phyloP scores from a whole-genome alignment of 148 eudicot genomes.

The Fallopia convolvulus region DNA sequence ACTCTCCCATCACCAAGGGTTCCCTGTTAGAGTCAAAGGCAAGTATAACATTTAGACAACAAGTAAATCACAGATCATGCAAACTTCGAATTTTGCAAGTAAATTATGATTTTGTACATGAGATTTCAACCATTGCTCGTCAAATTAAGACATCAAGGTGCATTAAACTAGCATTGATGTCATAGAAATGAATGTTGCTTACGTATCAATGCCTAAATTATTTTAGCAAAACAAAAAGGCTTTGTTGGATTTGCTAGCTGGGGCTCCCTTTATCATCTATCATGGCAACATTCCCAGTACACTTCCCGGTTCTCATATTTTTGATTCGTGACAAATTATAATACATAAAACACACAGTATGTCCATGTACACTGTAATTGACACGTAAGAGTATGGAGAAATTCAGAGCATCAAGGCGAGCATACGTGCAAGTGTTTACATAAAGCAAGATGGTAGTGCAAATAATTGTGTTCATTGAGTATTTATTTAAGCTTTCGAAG shows the following conservation, averaged over 20 bases:
- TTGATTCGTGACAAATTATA: too few relatives aligned
- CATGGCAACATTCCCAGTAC: too few relatives aligned
- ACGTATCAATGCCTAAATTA: background rate
- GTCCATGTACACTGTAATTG: background rate
- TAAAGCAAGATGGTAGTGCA: background rate
- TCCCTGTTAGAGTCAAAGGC: conserved; percentile 38
- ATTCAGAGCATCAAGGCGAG: background rate
- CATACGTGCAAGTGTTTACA: background rate
- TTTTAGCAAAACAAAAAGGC: background rate
- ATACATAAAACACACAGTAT: background rate
- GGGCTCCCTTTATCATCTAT: background rate
- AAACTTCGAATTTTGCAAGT: background rate
- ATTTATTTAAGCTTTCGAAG: too few relatives aligned
- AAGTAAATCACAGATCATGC: background rate
- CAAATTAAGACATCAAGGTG: background rate
- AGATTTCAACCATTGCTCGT: background rate
- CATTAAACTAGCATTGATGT: background rate
- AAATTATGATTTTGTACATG: background rate
- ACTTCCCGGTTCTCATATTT: too few relatives aligned
- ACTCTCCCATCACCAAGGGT: conserved; percentile 59
- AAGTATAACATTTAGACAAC: background rate
- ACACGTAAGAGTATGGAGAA: background rate
- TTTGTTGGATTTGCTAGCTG: background rate
- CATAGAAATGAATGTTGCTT: background rate
- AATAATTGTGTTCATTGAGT: background rate